Base-by-base conservation (phyloP, 1,284 basidiomycete species). In the Microbotryum lychnidis-dioicae region DNA sequence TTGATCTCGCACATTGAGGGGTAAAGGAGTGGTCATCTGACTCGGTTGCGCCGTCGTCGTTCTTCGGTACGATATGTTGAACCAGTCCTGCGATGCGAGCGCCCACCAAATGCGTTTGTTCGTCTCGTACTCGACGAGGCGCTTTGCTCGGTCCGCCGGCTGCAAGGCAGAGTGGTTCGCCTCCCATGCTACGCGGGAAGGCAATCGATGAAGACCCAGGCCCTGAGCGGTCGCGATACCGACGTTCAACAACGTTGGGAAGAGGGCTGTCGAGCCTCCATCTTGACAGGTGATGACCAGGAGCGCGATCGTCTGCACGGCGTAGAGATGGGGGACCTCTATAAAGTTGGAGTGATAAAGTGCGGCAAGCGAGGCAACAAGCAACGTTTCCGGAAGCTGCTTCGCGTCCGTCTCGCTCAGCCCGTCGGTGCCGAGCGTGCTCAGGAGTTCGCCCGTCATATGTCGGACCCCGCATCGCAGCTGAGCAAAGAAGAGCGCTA, bases 201-300 rank as follows among this genome's bases (percentile, higher is more conserved):
- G 33, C 20, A 66, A 57, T 16, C 64, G 64, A n/a, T 64, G 62
- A 12, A 68, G 54, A 9, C 62, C 62, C 27, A 66, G 52, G 23
- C 66, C 64, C 23, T 68, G 67, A 10, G 64, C 67, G 53, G 63
- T 60, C 16, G 67, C 66, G 21, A 68, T 58, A 27, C 62, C 67
- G 42, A 64, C 50, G 25, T 53, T 59, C 23, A 68, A 60, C n/a
- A 68, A 58, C 29, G 62, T 62, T 16, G 67, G 63, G 58, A 68
- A 66, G n/a, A 66, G 50, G n/a, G 58, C 58, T 0, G 67, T 58
- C 1, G 64, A 65, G 14, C 37, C 37, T 42, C 37, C 37, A 42
- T 64, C 67, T 3, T 61, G 62, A 20, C 64, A 61, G 12, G 64
- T 61, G 6, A 65, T 58, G 14, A 63, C 62, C 31, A 68, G 62